Evolutionary conservation across 148 eudicot species (phyloP).

Genomic region (Spergularia marina): DNA sequence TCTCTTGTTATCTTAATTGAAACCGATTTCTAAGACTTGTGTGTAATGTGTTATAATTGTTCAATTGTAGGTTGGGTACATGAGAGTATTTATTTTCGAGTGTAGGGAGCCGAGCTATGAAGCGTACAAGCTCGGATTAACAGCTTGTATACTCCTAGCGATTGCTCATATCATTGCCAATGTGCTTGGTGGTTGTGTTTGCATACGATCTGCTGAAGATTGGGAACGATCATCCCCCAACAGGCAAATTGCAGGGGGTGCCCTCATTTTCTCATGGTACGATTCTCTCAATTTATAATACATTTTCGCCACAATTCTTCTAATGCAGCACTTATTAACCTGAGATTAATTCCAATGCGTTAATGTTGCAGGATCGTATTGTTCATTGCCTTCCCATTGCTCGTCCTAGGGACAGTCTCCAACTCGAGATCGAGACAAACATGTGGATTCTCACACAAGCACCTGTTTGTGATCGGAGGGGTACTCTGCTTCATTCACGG

Average conservation of each 20-base stretch:
- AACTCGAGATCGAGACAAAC: conserved; percentile 31
- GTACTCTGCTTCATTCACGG: conserved; percentile 42
- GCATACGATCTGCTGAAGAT: conserved; percentile 60
- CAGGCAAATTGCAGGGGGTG: conserved; percentile 62
- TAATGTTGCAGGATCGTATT: conserved; percentile 45
- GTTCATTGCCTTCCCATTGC: conserved; percentile 51
- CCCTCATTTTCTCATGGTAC: conserved; percentile 75
- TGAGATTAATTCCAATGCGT: background rate
- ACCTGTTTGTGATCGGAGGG: conserved; percentile 35
- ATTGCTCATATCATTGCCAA: conserved; percentile 64
- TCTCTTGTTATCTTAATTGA: background rate
- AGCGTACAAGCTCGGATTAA: conserved; percentile 79
- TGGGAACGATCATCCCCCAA: conserved; percentile 53
- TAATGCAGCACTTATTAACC: background rate
- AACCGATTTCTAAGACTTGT: background rate
- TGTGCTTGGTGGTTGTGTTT: conserved; percentile 75
- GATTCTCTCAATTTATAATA: background rate
- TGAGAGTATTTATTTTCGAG: conserved; percentile 58
- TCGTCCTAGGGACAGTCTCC: conserved; percentile 35
- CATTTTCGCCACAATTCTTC: background rate
- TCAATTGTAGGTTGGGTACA: conserved; percentile 42
- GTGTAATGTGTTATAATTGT: background rate
- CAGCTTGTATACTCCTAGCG: conserved; percentile 59
- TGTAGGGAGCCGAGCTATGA: conserved; percentile 76
- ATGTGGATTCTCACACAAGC: conserved; percentile 33